phyloP scores from a whole-genome alignment of 1,139 yeast genomes.

The Candida sanyaensis region DNA sequence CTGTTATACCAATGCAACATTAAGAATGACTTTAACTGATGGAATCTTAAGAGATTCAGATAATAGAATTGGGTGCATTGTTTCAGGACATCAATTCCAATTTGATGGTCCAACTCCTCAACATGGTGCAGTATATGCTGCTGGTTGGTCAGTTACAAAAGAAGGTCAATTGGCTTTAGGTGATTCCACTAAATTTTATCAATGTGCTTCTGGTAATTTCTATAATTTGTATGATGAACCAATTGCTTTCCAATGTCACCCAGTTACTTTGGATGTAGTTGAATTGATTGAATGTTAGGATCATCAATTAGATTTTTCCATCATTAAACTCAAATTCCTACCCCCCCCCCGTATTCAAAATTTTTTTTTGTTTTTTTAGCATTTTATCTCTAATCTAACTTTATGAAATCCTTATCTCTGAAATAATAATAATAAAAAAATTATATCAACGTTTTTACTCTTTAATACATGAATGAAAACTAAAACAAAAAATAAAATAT shows the following conservation, averaged over 20 bases:
- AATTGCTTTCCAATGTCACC: slow-evolving; percentile 34
- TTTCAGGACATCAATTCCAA: slow-evolving; percentile 44
- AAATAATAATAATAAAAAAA: neutral
- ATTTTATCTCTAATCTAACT: neutral
- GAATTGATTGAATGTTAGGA: slow-evolving; percentile 33
- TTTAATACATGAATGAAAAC: neutral
- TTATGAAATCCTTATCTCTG: neutral
- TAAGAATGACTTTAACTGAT: slow-evolving; percentile 31
- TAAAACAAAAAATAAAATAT: too few relatives aligned
- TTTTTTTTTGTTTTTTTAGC: neutral
- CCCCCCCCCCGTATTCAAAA: neutral
- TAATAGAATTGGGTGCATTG: slow-evolving; percentile 44
- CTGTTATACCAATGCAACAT: slow-evolving; percentile 32
- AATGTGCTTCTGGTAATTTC: slow-evolving; percentile 47
- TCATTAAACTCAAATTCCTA: neutral
- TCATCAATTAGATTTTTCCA: neutral
- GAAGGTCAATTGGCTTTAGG: slow-evolving; percentile 42
- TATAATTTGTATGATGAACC: slow-evolving; percentile 40
- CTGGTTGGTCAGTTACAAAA: slow-evolving; percentile 45
- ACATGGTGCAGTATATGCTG: slow-evolving; percentile 41
- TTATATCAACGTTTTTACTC: neutral
- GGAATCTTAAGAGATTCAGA: slow-evolving; percentile 38
- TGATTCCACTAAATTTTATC: slow-evolving; percentile 34
- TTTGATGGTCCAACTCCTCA: slow-evolving; percentile 50
- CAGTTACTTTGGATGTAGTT: slow-evolving; percentile 39